These are phyloP conservation scores for Puccinellia tenuiflora DNA, from an alignment of 176 grass and related monocot species.

Conservation along the genomic window DNA sequence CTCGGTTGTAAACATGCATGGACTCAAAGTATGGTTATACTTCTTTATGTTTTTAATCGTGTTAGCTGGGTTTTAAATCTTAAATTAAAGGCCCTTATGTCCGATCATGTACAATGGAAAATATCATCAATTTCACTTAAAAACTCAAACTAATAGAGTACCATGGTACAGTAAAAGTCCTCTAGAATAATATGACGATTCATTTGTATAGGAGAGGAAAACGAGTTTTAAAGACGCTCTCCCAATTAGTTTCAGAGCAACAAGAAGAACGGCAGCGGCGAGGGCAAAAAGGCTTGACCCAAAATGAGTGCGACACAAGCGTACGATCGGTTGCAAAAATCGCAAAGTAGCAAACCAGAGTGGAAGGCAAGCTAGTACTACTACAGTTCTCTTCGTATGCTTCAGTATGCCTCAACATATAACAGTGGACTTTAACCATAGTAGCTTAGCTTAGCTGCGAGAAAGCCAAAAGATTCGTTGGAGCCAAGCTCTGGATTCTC, in stretches of 20 bases:
- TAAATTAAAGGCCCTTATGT: no score
- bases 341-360: not conserved
- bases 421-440: not conserved
- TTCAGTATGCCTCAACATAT: not conserved
- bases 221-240: not conserved
- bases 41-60: no score
- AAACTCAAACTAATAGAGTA: no score
- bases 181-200: no score
- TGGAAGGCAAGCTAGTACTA: not conserved
- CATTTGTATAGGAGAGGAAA: no score
- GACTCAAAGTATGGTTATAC: no score
- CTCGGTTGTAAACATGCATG: no score
- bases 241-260: not conserved
- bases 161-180: no score
- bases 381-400: not conserved
- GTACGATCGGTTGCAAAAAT: not conserved
- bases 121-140: no score
- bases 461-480: not conserved
- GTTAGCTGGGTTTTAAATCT: no score
- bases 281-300: not conserved
- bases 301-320: not conserved
- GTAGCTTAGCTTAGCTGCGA: slow-evolving; percentile 19
- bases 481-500: not conserved
- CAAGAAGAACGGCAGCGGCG: not conserved
- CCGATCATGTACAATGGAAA: no score